Evolutionary conservation across 176 grass and related monocot species (phyloP).

Genomic region (Phyllostachys edulis): DNA sequence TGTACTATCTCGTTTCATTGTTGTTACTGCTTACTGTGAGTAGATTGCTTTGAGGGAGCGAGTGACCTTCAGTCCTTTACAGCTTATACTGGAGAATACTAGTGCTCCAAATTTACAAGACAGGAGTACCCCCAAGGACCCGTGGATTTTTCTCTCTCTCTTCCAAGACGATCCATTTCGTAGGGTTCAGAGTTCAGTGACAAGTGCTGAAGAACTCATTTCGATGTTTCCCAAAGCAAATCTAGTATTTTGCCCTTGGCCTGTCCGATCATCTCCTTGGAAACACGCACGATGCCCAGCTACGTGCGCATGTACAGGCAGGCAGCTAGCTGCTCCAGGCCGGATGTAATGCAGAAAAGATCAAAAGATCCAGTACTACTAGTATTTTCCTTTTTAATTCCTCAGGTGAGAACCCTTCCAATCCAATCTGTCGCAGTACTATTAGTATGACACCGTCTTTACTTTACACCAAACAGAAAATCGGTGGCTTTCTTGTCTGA

Average conservation of each 20-base stretch:
- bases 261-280: neutral
- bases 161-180: neutral
- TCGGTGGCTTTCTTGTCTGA: neutral
- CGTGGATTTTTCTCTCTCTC: neutral
- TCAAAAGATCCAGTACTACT: neutral
- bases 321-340: neutral
- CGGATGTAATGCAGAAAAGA: conserved; percentile 16
- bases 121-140: neutral
- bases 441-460: neutral
- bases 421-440: neutral
- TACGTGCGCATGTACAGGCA: too few species aligned
- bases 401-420: neutral
- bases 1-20: too few species aligned
- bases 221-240: conserved; percentile 1
- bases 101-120: neutral
- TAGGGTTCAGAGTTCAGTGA: neutral
- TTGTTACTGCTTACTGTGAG: too few species aligned
- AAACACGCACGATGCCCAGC: neutral
- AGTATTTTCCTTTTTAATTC: neutral
- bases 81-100: too few species aligned
- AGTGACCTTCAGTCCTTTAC: too few species aligned
- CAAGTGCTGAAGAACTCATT: neutral
- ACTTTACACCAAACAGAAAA: neutral
- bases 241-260: neutral
- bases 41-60: too few species aligned